Percentiles rank a stretch among this genome's conserved stretches.
phyloP scores from a whole-genome alignment of 257 asterid species.

The Solanum phureja region DNA sequence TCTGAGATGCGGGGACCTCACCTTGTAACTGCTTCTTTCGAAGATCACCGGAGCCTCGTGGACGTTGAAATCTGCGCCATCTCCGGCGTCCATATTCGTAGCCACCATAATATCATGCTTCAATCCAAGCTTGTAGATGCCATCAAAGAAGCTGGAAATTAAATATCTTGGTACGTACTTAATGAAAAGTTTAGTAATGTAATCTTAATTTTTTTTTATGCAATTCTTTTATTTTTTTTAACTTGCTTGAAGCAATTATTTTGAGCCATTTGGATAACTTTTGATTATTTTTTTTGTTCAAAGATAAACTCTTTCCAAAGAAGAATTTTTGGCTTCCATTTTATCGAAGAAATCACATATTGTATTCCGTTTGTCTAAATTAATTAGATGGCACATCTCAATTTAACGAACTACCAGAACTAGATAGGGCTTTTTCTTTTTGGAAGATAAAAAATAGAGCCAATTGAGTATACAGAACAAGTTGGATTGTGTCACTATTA shows the following conservation, averaged over 20 bases:
- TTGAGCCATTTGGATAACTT: background rate
- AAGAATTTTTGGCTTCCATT: slow-evolving; percentile 6
- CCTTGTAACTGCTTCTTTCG: slow-evolving; percentile 52
- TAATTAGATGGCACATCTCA: too few relatives aligned
- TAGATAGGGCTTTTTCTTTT: too few relatives aligned
- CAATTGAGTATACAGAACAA: too few relatives aligned
- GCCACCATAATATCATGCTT: slow-evolving; percentile 36
- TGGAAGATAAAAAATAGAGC: too few relatives aligned
- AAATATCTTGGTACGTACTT: slow-evolving; percentile 43
- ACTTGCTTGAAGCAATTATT: background rate
- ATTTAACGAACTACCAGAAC: too few relatives aligned
- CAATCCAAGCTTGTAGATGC: slow-evolving; percentile 74
- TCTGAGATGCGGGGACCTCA: too few relatives aligned
- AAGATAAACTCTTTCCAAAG: slow-evolving; percentile 2
- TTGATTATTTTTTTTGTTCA: background rate
- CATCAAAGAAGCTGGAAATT: slow-evolving; percentile 73
- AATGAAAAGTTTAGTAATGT: too few relatives aligned
- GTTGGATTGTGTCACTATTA: too few relatives aligned
- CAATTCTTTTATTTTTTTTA: background rate
- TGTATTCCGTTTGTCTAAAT: too few relatives aligned
- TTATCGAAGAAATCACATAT: too few relatives aligned
- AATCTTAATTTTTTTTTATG: too few relatives aligned
- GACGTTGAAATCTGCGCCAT: slow-evolving; percentile 71
- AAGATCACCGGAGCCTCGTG: slow-evolving; percentile 54
- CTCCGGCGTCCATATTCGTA: slow-evolving; percentile 65